A percentile compares a stretch with the other conserved stretches of the same genome.
These are phyloP conservation scores for Beauveria sp. DNA, from an alignment of 2,329 filamentous ascomycete species.

Conservation along the genomic window DNA sequence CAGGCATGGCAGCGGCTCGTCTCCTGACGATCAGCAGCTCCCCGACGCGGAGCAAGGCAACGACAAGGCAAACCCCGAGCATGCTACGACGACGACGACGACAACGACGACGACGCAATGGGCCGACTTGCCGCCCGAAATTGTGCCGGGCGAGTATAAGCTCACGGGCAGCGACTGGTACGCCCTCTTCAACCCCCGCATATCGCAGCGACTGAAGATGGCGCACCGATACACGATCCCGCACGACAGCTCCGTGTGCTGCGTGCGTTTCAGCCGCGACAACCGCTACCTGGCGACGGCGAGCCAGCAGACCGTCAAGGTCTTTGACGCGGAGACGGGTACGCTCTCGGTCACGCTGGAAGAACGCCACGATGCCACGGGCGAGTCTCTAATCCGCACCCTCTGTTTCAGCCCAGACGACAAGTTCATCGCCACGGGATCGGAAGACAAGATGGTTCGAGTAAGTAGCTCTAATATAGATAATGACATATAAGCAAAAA, in stretches of 20 bases:
- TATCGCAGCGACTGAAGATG: conserved; percentile 83
- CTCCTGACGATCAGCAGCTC: not conserved
- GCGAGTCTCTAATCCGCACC: conserved; percentile 91
- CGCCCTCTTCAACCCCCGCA: conserved; percentile 88
- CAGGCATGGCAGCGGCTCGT: not conserved
- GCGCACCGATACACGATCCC: conserved; percentile 86
- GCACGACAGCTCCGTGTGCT: conserved; percentile 96
- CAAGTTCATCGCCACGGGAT: conserved; percentile 86
- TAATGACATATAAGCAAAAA: not conserved
- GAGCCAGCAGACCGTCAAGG: conserved; percentile 95
- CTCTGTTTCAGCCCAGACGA: conserved; percentile 98
- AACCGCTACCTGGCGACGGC: conserved; percentile 94
- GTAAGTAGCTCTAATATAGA: conserved; percentile 42
- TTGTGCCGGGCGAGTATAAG: conserved; percentile 78
- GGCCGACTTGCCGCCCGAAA: conserved; percentile 82
- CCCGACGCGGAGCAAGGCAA: not conserved
- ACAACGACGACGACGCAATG: not conserved
- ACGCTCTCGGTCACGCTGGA: conserved; percentile 84
- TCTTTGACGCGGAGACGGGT: conserved; percentile 85
- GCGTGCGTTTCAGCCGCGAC: conserved; percentile 91
- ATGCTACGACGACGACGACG: no score
- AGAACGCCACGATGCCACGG: conserved; percentile 69
- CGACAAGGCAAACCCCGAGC: not conserved
- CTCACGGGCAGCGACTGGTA: conserved; percentile 90
- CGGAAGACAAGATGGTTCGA: conserved; percentile 93